Percentiles rank a stretch among this genome's conserved stretches.
Evolutionary conservation across 306 rosid genomes (phyloP).

Genomic region (Prosopis cineraria): DNA sequence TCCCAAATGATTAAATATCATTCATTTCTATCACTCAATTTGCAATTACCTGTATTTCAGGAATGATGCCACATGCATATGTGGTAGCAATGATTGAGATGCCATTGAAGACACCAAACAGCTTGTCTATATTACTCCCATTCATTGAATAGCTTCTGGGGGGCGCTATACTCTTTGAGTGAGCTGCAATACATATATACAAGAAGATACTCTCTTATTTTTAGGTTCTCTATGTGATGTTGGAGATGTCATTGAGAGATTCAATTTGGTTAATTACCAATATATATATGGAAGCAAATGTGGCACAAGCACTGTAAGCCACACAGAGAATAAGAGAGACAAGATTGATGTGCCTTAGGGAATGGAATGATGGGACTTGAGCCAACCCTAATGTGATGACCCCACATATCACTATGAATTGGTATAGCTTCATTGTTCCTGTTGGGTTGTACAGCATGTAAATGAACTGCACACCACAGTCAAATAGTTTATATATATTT

Average conservation of each 20-base stretch:
- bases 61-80: constrained; percentile 78
- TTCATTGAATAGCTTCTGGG: constrained; percentile 48
- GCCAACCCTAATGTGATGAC: constrained; percentile 55
- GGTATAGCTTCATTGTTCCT: constrained; percentile 71
- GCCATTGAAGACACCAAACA: constrained; percentile 65
- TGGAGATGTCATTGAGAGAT: background rate
- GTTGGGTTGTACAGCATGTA: constrained; percentile 60
- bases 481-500: background rate
- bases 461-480: constrained; percentile 52
- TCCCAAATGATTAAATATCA: background rate
- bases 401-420: constrained; percentile 63
- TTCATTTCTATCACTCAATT: too few species aligned
- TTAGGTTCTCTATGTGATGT: background rate
- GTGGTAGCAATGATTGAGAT: constrained; percentile 71
- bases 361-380: constrained; percentile 89
- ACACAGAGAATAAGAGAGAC: constrained; percentile 65
- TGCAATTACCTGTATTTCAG: constrained; percentile 72
- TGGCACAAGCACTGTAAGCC: constrained; percentile 51
- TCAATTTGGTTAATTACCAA: constrained; percentile 49
- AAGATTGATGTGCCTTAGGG: constrained; percentile 70
- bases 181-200: constrained; percentile 39
- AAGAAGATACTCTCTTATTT: background rate
- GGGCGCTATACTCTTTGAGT: constrained; percentile 54
- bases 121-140: constrained; percentile 41
- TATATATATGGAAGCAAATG: constrained; percentile 54